Conservation (phyloP, 2,329 filamentous ascomycete species). For the Trichophyton schoenleinii region DNA sequence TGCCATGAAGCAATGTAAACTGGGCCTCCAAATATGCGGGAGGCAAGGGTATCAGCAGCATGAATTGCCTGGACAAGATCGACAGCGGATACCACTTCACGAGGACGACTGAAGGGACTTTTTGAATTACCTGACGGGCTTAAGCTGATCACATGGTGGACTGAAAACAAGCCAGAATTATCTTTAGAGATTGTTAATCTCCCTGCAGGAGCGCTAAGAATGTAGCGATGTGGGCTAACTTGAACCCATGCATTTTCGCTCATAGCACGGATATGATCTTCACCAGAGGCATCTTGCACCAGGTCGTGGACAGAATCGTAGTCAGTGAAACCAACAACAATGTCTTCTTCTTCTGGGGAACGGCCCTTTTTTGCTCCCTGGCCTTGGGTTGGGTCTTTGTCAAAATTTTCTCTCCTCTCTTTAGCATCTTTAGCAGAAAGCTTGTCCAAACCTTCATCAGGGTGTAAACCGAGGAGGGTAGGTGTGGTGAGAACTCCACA, state of each 20-base stretch:
- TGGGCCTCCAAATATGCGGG: conserved; percentile 48
- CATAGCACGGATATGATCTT: conserved; percentile 63
- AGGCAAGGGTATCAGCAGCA: conserved; percentile 71
- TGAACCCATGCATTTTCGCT: conserved; percentile 75
- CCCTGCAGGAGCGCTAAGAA: conserved; percentile 54
- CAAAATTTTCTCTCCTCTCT: conserved; percentile 28
- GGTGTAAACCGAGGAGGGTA: conserved; percentile 85
- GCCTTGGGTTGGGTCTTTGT: conserved; percentile 13
- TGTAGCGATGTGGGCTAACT: conserved; percentile 55
- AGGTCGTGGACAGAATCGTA: conserved; percentile 89
- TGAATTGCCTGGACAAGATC: conserved; percentile 66
- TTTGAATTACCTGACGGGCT: conserved; percentile 23
- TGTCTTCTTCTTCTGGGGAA: conserved; percentile 17
- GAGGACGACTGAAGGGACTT: conserved; percentile 54
- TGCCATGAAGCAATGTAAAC: conserved; percentile 54
- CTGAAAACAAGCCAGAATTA: conserved; percentile 18
- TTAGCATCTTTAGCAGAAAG: conserved; percentile 52
- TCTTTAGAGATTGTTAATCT: conserved; percentile 43
- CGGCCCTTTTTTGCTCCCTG: neutral
- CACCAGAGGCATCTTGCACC: conserved; percentile 65
- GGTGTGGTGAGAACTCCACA: conserved; percentile 82
- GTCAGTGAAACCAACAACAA: conserved; percentile 66
- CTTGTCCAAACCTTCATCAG: conserved; percentile 59
- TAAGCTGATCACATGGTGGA: conserved; percentile 21
- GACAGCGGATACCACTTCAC: conserved; percentile 51